These are phyloP conservation scores for Phtheirospermum japonicum DNA, from an alignment of 257 asterid genomes.

Conservation along the genomic window DNA sequence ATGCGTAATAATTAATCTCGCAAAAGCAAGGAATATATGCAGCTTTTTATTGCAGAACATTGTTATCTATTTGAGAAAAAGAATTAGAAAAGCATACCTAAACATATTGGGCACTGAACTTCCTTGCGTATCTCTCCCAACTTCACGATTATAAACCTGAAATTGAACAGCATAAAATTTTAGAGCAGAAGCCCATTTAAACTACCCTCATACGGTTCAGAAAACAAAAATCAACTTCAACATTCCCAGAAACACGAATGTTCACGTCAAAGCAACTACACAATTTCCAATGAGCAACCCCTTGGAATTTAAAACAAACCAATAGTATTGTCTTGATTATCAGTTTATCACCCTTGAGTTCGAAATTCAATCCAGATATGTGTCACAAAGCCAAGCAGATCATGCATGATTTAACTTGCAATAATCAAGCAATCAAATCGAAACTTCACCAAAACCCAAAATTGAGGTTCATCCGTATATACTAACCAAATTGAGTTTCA, in stretches of 20 bases:
- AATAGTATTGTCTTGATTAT: neutral
- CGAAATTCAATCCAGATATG: constrained; percentile 9
- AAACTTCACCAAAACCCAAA: constrained; percentile 3
- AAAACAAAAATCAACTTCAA: neutral
- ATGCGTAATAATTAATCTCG: constrained; percentile 8
- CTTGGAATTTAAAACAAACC: neutral
- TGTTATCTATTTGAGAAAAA: constrained; percentile 2
- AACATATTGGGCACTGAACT: constrained; percentile 95
- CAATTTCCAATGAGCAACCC: neutral
- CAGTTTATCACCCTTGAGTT: constrained; percentile 7
- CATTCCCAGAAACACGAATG: constrained; percentile 17
- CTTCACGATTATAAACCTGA: constrained; percentile 65
- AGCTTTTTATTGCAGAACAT: constrained; percentile 25
- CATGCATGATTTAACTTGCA: constrained; percentile 32
- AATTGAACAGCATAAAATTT: constrained; percentile 29
- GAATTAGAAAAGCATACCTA: constrained; percentile 48
- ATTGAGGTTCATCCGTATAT: constrained; percentile 14
- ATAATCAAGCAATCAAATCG: constrained; percentile 18
- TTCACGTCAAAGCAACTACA: neutral
- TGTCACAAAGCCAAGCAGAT: constrained; percentile 22
- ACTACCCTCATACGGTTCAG: neutral
- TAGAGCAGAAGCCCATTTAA: constrained; percentile 8
- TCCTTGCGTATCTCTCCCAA: constrained; percentile 86
- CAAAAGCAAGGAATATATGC: constrained; percentile 15
- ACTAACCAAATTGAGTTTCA: constrained; percentile 4